Percentiles rank a stretch among this genome's conserved stretches.
Evolutionary conservation across 2,329 filamentous ascomycete genomes (phyloP).

Genomic region (Cercospora sp.): DNA sequence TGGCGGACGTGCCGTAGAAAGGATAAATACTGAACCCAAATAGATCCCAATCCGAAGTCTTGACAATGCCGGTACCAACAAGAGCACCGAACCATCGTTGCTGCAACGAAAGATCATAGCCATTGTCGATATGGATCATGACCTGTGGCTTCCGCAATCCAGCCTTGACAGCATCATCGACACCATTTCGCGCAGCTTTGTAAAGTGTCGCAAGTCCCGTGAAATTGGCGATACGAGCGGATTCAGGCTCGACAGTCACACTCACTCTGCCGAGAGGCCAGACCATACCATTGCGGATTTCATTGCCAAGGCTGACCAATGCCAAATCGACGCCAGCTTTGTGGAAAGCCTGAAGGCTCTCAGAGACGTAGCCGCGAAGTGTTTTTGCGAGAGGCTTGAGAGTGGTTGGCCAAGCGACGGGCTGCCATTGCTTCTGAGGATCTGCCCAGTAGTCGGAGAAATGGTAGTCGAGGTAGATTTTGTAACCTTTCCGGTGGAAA

Average conservation of each 20-base stretch:
- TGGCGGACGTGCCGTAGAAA: conserved; percentile 39
- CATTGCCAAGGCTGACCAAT: conserved; percentile 47
- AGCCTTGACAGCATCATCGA: conserved; percentile 36
- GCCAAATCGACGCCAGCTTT: conserved; percentile 43
- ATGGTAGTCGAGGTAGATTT: conserved; percentile 43
- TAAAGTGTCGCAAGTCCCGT: conserved; percentile 39
- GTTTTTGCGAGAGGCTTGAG: conserved; percentile 36
- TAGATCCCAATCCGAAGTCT: conserved; percentile 35
- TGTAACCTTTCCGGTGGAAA: conserved; percentile 41
- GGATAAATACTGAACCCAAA: conserved; percentile 37
- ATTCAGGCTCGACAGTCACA: conserved; percentile 41
- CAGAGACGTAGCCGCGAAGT: conserved; percentile 41
- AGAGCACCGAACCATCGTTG: conserved; percentile 37
- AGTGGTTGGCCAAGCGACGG: conserved; percentile 40
- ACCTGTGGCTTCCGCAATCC: conserved; percentile 38
- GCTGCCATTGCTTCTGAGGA: conserved; percentile 40
- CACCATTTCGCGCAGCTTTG: conserved; percentile 35
- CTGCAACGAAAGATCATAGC: conserved; percentile 37
- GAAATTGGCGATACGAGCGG: conserved; percentile 39
- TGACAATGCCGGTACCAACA: conserved; percentile 35
- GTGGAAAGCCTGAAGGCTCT: conserved; percentile 45
- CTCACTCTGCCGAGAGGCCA: conserved; percentile 42
- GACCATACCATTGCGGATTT: conserved; percentile 44
- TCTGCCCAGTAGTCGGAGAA: conserved; percentile 42
- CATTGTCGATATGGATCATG: conserved; percentile 43